A percentile compares a stretch with the other conserved stretches of the same genome.
Evolutionary conservation across 495 filamentous ascomycete genomes (phyloP).

Genomic region (Clohesyomyces aquaticus): DNA sequence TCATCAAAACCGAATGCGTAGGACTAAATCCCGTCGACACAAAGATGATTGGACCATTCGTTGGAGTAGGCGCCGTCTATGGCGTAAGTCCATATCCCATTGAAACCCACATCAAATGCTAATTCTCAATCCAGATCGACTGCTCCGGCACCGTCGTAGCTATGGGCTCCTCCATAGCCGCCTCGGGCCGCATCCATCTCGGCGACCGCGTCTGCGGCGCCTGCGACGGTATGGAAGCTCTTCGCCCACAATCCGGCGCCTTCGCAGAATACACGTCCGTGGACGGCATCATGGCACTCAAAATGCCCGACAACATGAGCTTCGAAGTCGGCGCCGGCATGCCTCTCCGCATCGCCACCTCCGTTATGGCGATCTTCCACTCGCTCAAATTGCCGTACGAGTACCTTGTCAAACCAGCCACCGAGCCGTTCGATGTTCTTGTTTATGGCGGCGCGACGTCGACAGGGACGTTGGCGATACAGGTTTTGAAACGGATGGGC

Average conservation of each 20-base stretch:
- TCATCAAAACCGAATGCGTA: background rate
- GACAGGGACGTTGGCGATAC: no score
- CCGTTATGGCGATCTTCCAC: constrained; percentile 3
- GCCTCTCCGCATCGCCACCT: background rate
- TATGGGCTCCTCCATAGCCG: background rate
- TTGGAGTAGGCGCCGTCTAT: background rate
- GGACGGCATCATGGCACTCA: background rate
- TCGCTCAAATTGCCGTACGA: background rate
- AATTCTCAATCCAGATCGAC: no score
- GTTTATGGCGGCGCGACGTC: no score
- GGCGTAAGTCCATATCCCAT: no score
- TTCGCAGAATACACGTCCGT: constrained; percentile 6
- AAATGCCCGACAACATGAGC: background rate
- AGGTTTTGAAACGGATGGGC: no score
- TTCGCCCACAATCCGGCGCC: background rate
- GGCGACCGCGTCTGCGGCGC: background rate
- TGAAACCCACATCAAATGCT: no score
- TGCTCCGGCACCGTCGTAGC: background rate
- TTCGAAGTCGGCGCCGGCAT: background rate
- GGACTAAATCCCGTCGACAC: background rate
- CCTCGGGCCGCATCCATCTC: background rate
- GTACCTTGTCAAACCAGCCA: no score
- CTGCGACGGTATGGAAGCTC: background rate
- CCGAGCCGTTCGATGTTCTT: no score
- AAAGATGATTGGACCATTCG: background rate